phyloP scores from a whole-genome alignment of 345 rosid species.

The Ceriops zippeliana region DNA sequence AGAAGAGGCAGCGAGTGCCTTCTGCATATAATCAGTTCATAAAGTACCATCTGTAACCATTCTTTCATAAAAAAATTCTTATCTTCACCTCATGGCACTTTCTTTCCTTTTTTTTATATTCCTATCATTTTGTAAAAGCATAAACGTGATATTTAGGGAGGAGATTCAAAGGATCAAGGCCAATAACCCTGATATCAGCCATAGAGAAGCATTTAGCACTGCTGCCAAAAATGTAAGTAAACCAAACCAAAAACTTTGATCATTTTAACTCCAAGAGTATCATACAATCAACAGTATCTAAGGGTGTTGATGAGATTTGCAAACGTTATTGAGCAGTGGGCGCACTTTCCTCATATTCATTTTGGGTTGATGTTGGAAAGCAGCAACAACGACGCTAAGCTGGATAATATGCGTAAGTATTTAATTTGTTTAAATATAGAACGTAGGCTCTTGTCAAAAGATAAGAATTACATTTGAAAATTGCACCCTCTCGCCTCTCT shows the following conservation, averaged over 20 bases:
- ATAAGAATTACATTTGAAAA: too few species aligned
- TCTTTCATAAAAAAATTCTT: background rate
- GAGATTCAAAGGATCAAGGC: constrained; percentile 99
- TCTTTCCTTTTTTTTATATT: background rate
- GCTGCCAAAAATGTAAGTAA: constrained; percentile 92
- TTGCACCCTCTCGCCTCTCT: too few species aligned
- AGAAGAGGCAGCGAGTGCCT: constrained; percentile 97
- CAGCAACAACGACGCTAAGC: constrained; percentile 59
- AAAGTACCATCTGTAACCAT: constrained; percentile 43
- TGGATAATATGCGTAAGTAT: constrained; percentile 17
- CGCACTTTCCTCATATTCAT: constrained; percentile 92
- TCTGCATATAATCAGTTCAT: constrained; percentile 98
- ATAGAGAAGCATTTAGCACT: constrained; percentile 97
- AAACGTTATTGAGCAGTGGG: constrained; percentile 55
- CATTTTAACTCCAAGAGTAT: constrained; percentile 1
- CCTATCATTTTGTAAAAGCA: background rate
- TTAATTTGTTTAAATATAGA: background rate
- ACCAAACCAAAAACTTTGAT: background rate
- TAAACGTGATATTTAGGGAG: constrained; percentile 43
- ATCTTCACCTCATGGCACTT: constrained; percentile 1
- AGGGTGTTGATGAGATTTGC: constrained; percentile 2
- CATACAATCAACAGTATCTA: background rate
- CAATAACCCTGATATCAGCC: constrained; percentile 91
- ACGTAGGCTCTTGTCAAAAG: background rate
- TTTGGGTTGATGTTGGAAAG: constrained; percentile 80